Conservation (phyloP, 495 filamentous ascomycete species). For the Annulohypoxylon stygium region DNA sequence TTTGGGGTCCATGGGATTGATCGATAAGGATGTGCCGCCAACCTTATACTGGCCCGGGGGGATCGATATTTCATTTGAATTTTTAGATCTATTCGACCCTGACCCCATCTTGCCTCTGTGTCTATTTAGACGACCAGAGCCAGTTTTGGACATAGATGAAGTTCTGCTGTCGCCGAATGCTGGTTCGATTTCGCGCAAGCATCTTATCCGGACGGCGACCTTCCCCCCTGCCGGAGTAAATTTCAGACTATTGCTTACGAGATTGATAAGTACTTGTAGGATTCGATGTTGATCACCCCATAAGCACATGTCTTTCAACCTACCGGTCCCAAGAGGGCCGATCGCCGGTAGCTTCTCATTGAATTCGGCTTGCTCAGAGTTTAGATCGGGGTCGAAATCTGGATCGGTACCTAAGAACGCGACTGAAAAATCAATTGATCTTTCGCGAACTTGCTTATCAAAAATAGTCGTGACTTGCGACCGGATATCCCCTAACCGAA, state of each 20-base stretch:
- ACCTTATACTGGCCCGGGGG: slow-evolving; percentile 47
- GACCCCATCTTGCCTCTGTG: slow-evolving; percentile 61
- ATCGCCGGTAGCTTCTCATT: slow-evolving; percentile 60
- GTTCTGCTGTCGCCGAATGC: slow-evolving; percentile 58
- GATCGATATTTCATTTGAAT: slow-evolving; percentile 54
- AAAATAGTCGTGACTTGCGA: slow-evolving; percentile 87
- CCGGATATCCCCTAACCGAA: slow-evolving; percentile 81
- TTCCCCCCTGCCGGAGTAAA: slow-evolving; percentile 86
- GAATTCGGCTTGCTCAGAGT: slow-evolving; percentile 51
- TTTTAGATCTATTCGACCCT: slow-evolving; percentile 62
- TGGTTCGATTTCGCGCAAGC: slow-evolving; percentile 68
- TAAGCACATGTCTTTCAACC: slow-evolving; percentile 77
- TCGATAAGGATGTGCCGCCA: slow-evolving; percentile 63
- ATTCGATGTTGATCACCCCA: slow-evolving; percentile 95
- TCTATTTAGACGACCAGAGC: slow-evolving; percentile 56
- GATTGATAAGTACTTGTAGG: slow-evolving; percentile 89
- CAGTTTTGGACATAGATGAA: slow-evolving; percentile 64
- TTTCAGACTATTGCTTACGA: slow-evolving; percentile 92
- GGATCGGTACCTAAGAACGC: slow-evolving; percentile 69
- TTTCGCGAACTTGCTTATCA: slow-evolving; percentile 86
- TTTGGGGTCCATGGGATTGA: slow-evolving; percentile 71
- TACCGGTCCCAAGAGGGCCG: slow-evolving; percentile 71
- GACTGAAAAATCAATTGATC: slow-evolving; percentile 77
- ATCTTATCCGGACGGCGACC: slow-evolving; percentile 79
- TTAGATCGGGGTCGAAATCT: slow-evolving; percentile 49